These are phyloP conservation scores for Verticillium zaregamsianum DNA, from an alignment of 2,329 filamentous ascomycete species.

Conservation along the genomic window DNA sequence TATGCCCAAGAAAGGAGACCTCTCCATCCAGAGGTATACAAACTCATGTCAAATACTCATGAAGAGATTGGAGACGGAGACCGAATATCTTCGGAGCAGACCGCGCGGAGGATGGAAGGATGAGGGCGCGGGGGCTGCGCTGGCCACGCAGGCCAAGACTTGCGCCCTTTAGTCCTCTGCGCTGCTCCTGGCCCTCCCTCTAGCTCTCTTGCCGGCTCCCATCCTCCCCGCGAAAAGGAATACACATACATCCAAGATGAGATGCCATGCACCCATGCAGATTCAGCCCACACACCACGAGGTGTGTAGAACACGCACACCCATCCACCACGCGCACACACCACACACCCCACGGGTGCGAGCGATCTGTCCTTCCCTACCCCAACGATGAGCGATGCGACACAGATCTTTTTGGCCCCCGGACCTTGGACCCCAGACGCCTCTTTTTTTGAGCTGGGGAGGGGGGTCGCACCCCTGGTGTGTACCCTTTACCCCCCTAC, in stretches of 20 bases:
- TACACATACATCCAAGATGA: background rate
- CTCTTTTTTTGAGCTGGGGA: background rate
- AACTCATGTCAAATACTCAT: background rate
- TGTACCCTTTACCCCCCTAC: background rate
- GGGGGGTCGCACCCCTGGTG: background rate
- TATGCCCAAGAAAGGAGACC: background rate
- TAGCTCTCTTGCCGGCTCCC: background rate
- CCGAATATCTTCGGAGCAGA: background rate
- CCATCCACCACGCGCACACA: background rate
- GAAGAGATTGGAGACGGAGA: background rate
- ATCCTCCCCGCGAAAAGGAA: background rate
- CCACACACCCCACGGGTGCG: background rate
- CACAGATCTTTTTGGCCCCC: background rate
- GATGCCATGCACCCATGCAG: background rate
- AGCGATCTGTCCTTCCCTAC: background rate
- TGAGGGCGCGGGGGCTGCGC: background rate
- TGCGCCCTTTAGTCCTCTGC: background rate
- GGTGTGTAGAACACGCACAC: background rate
- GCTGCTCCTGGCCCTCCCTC: background rate
- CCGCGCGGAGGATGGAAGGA: background rate
- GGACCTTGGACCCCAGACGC: background rate
- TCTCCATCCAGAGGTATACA: background rate
- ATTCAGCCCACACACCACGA: background rate
- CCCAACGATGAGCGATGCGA: background rate
- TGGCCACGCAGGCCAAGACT: background rate